Conservation (phyloP, 1,139 yeast species). For the Blastobotrys apis region DNA sequence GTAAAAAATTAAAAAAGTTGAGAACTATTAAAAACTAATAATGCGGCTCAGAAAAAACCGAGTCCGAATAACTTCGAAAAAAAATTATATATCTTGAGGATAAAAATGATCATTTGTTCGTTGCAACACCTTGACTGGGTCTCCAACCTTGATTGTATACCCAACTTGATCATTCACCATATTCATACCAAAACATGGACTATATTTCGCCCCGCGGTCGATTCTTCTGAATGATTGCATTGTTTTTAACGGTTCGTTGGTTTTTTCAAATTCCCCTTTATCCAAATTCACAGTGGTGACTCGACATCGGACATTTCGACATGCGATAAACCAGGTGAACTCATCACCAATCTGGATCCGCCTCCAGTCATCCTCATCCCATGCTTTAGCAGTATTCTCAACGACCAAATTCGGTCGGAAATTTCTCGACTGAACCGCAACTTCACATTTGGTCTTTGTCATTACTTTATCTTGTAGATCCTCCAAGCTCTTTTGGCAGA, state of each 20-base stretch:
- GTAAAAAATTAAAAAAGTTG: too few species aligned
- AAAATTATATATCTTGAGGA: not conserved
- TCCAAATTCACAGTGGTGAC: slow-evolving; percentile 39
- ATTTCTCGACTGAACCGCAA: slow-evolving; percentile 26
- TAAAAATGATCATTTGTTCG: slow-evolving; percentile 25
- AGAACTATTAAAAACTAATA: too few species aligned
- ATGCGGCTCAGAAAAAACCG: too few species aligned
- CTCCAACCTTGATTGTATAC: slow-evolving; percentile 32
- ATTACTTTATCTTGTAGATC: slow-evolving; percentile 30
- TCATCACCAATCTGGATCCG: slow-evolving; percentile 29
- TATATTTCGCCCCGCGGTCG: slow-evolving; percentile 35
- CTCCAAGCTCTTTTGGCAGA: slow-evolving; percentile 36
- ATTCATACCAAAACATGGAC: slow-evolving; percentile 41
- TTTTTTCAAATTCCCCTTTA: slow-evolving; percentile 35
- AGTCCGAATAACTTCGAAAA: not conserved
- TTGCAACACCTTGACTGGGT: slow-evolving; percentile 27
- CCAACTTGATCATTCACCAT: slow-evolving; percentile 33
- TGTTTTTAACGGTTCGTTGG: slow-evolving; percentile 35
- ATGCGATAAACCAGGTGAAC: slow-evolving; percentile 32
- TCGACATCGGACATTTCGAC: slow-evolving; percentile 40
- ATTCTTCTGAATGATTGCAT: slow-evolving; percentile 39
- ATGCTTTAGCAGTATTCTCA: slow-evolving; percentile 31
- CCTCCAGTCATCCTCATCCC: slow-evolving; percentile 41
- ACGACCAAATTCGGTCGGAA: slow-evolving; percentile 44
- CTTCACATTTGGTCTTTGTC: slow-evolving; percentile 22